These are phyloP conservation scores for Fusarium torulosum DNA, from an alignment of 2,329 filamentous ascomycete species.

Conservation along the genomic window DNA sequence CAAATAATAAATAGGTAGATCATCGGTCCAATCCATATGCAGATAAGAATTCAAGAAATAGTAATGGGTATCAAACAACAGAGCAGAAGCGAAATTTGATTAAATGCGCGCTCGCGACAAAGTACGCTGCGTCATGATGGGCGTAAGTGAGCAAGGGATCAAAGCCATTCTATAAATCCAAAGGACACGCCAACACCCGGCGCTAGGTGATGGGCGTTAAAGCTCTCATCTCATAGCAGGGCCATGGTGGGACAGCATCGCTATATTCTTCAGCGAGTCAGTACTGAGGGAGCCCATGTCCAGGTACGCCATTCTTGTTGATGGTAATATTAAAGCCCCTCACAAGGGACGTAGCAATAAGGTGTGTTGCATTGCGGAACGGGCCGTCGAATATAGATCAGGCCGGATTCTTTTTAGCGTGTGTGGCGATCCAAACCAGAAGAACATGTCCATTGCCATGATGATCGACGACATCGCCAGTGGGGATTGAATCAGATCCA, in stretches of 20 bases:
- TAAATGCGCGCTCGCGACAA: conserved; percentile 9
- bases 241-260: conserved; percentile 4
- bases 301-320: conserved; percentile 13
- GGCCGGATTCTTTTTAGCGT: conserved; percentile 18
- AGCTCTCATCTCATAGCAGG: neutral
- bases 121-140: conserved; percentile 4
- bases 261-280: conserved; percentile 14
- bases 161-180: neutral
- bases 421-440: conserved; percentile 5
- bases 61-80: conserved; percentile 49
- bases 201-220: conserved; percentile 3
- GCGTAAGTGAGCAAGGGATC: neutral
- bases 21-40: conserved; percentile 19
- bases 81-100: conserved; percentile 42
- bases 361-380: conserved; percentile 35
- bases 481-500: neutral
- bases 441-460: conserved; percentile 3
- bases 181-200: conserved; percentile 2
- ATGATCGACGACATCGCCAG: conserved; percentile 8
- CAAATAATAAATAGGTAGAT: conserved; percentile 21
- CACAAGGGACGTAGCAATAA: conserved; percentile 18
- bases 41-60: conserved; percentile 30
- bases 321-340: conserved; percentile 37
- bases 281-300: conserved; percentile 15
- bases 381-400: conserved; percentile 41